Base-by-base conservation (phyloP, 1,284 basidiomycete genomes). In the Heterobasidion parviporum region DNA sequence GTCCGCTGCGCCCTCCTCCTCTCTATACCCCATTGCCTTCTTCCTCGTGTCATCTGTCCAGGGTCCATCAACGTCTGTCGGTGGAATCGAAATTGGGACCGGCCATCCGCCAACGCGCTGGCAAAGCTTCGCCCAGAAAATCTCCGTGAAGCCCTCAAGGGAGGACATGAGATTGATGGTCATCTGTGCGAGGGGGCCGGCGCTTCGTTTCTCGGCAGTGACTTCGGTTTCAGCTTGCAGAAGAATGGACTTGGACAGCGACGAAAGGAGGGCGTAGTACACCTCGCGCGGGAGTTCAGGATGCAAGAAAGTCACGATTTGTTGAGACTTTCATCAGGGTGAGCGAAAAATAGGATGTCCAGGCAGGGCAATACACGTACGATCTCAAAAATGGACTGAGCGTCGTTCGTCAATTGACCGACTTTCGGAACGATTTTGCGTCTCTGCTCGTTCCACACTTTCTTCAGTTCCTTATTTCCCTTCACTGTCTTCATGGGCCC, bases 141-240 rank as follows among this genome's bases (percentile, higher is more conserved):
- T 78, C 10, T 89, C 79, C 0, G 81, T 76, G 63, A 80, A 98
- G 59, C 65, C 77, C 65, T 70, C 74, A 57, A 84, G 82, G 63
- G 61, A 79, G 68, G 62, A 78, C 62, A 94, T 71, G 18, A 96
- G 75, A 54, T 82, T 83, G 50, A 87, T 74, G 0, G 90, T 75
- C 4, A 98, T 82, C 32, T 83, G 80, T 0, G 90, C 92, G 9
- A 98, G 78, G 0, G 96, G 95, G 49, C 81, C 79, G 0, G 94
- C 94, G 8, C 88, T 89, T 41, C 85, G 83, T 62, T 90, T 85
- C 70, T 95, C 92, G 2, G 93, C 94, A 1, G 90, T 85, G 6
- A 98, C 92, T 70, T 99, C 96, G 0, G 87, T 89, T 72, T 98
- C 94, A 7, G 95, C 94, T 75, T 98, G 97, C 38, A 90, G 80